A percentile compares a stretch with the other conserved stretches of the same genome.
phyloP scores from a whole-genome alignment of 179 eudicot species.

The Sideroxylon spinosum region DNA sequence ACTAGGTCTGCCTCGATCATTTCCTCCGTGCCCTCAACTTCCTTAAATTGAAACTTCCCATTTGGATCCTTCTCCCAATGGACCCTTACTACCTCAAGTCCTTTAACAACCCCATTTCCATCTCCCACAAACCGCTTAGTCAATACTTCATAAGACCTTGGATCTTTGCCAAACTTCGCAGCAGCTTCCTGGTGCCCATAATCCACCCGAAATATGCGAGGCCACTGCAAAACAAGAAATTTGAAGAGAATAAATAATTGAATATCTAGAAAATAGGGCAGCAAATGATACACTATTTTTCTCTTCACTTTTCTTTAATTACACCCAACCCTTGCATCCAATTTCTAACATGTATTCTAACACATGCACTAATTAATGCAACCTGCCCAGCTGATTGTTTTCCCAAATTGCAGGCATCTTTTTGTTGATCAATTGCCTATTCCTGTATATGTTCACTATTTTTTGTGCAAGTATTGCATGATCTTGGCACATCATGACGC shows the following conservation, averaged over 20 bases:
- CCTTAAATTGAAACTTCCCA: conserved; percentile 79
- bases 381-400: neutral
- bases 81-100: conserved; percentile 77
- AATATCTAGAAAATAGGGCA: neutral
- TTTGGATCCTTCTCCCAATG: conserved; percentile 89
- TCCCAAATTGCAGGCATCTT: neutral
- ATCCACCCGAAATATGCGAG: conserved; percentile 90
- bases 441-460: neutral
- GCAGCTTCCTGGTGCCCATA: conserved; percentile 98
- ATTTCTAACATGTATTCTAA: neutral
- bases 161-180: conserved; percentile 91
- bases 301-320: neutral
- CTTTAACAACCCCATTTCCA: conserved; percentile 75
- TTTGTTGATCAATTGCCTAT: neutral
- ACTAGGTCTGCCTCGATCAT: conserved; percentile 80
- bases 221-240: conserved; percentile 63
- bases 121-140: conserved; percentile 88
- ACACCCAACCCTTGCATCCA: neutral
- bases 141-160: conserved; percentile 81
- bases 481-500: neutral
- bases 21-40: conserved; percentile 82
- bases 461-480: neutral
- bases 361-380: neutral
- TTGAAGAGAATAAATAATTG: neutral
- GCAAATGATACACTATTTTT: neutral